Base-by-base conservation (phyloP, 2,329 filamentous ascomycete species). In the Hypoxylon sp. region DNA sequence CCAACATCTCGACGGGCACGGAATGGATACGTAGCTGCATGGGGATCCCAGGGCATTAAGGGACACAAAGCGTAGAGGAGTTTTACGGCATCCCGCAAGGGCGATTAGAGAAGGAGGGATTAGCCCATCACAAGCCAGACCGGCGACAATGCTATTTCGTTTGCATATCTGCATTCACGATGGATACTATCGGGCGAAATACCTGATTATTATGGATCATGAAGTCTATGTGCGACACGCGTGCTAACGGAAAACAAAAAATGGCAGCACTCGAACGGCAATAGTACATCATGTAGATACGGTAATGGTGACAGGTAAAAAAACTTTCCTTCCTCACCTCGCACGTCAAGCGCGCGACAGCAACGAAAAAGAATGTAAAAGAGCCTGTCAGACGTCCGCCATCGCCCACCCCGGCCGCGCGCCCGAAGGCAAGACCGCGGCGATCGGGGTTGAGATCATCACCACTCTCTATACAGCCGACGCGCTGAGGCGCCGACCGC, bases 351-450 rank as follows among this genome's bases (percentile, higher is more conserved):
- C 80, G 74, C 77, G 67, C 70, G 73, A 68, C 13, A 73, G 75
- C 71, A 84, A 83, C 77, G 80, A 84, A 85, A 85, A 79, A 79
- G 66, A 70, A 71, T 67, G 70, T 72, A 76, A 81, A 82, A 67
- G 74, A 67, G 75, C 82, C 90, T 91, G 91, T 94, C 91, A 95
- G 91, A 93, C 89, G 85, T 90, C 88, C 89, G 82, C 89, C 89
- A 81, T 84, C 83, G 85, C 89, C 90, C 90, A 90, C 89, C 89
- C 89, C 80, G 81, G 78, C 79, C 81, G 78, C 80, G 84, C 84
- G 89, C 88, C 89, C 89, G 80, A 92, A 88, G 86, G 86, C 87
- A 85, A 84, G 83, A 88, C 83, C 79, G 75, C 79, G 72, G 41
- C 55, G 20, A 81, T 75, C 82, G 79, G 88, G 90, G 89, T 88